Percentiles rank a stretch among this genome's conserved stretches.
Conservation (phyloP, 257 asterid species). For the Salvia rosmarinus region DNA sequence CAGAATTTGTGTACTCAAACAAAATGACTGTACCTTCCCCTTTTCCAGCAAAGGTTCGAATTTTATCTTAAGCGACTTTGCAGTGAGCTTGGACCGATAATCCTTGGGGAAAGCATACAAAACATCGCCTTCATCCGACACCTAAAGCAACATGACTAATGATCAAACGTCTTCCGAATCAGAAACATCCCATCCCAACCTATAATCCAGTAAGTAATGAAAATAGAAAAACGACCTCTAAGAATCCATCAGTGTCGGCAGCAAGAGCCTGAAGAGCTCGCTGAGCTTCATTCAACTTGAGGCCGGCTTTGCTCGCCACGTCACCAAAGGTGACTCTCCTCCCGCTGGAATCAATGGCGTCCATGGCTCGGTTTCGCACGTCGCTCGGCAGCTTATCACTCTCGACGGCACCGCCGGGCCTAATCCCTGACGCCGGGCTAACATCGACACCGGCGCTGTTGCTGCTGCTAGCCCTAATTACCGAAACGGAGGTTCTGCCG, state of each 20-base stretch:
- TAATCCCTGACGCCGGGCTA: constrained; percentile 42
- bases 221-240: constrained; percentile 61
- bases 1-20: constrained; percentile 21
- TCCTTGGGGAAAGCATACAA: constrained; percentile 81
- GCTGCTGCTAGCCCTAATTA: constrained; percentile 63
- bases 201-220: background rate
- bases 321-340: constrained; percentile 91
- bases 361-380: constrained; percentile 82
- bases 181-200: constrained; percentile 3
- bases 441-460: constrained; percentile 45
- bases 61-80: constrained; percentile 79
- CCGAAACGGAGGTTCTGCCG: constrained; percentile 33
- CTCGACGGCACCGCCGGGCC: constrained; percentile 81
- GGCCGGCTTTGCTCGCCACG: constrained; percentile 93
- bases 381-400: constrained; percentile 84
- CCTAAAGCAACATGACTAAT: constrained; percentile 50
- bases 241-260: constrained; percentile 84
- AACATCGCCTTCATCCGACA: constrained; percentile 95
- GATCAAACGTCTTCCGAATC: constrained; percentile 22
- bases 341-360: constrained; percentile 82
- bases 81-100: constrained; percentile 73
- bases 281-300: constrained; percentile 81
- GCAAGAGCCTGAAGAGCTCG: constrained; percentile 97
- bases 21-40: constrained; percentile 65
- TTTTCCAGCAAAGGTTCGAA: constrained; percentile 80